phyloP scores from a whole-genome alignment of 257 asterid genomes.

The Petunia axillaris region DNA sequence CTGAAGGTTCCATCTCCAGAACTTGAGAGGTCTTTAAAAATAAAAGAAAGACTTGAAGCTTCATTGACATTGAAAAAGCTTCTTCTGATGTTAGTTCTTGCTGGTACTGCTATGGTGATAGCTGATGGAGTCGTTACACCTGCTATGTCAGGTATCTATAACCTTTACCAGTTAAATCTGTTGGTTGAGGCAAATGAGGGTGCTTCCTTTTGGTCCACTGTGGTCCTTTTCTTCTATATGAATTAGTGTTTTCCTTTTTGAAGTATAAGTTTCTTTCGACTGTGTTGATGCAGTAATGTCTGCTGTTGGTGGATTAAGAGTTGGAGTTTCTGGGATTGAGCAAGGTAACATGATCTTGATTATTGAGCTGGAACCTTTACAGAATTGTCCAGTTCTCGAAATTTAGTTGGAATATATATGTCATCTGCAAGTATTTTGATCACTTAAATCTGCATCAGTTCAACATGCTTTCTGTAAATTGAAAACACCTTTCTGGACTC shows the following conservation, averaged over 20 bases:
- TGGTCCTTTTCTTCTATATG: neutral
- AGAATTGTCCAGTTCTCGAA: neutral
- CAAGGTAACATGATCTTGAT: conserved; percentile 53
- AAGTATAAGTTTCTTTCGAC: conserved; percentile 23
- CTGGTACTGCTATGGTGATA: conserved; percentile 99
- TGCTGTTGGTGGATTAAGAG: conserved; percentile 92
- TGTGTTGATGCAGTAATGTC: conserved; percentile 75
- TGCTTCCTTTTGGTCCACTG: conserved; percentile 20
- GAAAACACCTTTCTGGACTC: neutral
- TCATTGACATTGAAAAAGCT: conserved; percentile 85
- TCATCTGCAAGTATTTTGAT: conserved; percentile 18
- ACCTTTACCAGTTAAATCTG: conserved; percentile 6
- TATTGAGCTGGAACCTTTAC: neutral
- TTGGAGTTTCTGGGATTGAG: conserved; percentile 77
- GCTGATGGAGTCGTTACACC: conserved; percentile 99
- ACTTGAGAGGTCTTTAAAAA: conserved; percentile 93
- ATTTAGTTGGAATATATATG: neutral
- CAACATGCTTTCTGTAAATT: conserved; percentile 17
- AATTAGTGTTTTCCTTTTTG: conserved; percentile 26
- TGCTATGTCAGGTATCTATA: conserved; percentile 88
- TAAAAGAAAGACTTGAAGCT: conserved; percentile 93
- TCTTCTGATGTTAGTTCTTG: conserved; percentile 89
- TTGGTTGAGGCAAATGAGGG: neutral
- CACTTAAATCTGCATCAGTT: neutral
- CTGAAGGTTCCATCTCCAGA: conserved; percentile 98